These are phyloP conservation scores for Hymenoscyphus salicellus DNA, from an alignment of 2,329 filamentous ascomycete species.

Conservation along the genomic window DNA sequence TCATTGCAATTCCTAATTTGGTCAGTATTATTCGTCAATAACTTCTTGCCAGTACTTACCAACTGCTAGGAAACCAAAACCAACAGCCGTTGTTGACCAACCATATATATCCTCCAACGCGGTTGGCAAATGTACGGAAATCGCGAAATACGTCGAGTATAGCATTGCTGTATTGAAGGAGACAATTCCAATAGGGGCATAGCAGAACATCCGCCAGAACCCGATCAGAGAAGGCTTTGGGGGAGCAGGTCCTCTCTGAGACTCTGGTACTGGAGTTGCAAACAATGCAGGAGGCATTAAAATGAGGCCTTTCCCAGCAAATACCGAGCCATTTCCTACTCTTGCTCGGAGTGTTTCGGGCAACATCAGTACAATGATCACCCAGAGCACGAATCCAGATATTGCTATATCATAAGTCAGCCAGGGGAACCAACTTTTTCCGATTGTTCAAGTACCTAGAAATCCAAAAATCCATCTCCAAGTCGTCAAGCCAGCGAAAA, in stretches of 20 bases:
- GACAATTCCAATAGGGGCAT: constrained; percentile 7
- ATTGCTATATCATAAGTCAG: background rate
- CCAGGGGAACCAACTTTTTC: background rate
- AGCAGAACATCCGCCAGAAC: constrained; percentile 11
- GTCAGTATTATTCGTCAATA: background rate
- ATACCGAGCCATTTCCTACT: constrained; percentile 5
- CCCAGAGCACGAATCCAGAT: constrained; percentile 7
- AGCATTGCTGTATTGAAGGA: constrained; percentile 11
- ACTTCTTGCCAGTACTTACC: background rate
- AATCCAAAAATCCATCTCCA: constrained; percentile 12
- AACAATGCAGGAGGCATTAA: constrained; percentile 4
- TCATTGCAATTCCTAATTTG: constrained; percentile 4
- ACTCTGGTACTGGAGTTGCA: constrained; percentile 3
- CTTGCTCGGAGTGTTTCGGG: constrained; percentile 9
- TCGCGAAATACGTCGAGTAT: constrained; percentile 8
- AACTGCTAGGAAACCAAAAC: constrained; percentile 8
- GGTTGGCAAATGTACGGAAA: constrained; percentile 8
- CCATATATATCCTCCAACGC: constrained; percentile 5
- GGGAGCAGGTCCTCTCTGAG: constrained; percentile 5
- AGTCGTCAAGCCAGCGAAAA: constrained; percentile 8
- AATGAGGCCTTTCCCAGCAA: constrained; percentile 3
- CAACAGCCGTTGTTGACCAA: constrained; percentile 9
- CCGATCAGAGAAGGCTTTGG: constrained; percentile 6
- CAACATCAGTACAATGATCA: constrained; percentile 7
- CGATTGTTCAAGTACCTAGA: background rate